phyloP scores from a whole-genome alignment of 106 monocot genomes.

The Hemerocallis citrina region DNA sequence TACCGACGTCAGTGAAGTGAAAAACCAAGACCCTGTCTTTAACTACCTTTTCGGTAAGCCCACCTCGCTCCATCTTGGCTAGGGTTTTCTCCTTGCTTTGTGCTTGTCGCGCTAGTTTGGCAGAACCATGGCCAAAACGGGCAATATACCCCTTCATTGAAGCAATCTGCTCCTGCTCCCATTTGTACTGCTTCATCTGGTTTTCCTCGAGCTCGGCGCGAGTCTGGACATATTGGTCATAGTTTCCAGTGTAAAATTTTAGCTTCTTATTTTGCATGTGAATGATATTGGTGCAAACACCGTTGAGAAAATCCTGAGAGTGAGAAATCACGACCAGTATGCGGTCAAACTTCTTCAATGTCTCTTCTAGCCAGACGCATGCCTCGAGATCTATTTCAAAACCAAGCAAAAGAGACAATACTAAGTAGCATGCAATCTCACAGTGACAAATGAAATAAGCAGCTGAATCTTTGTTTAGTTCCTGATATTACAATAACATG shows the following conservation, averaged over 20 bases:
- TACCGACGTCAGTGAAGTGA: conserved; percentile 88
- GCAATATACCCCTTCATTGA: conserved; percentile 97
- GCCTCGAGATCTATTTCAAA: conserved; percentile 84
- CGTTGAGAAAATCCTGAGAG: conserved; percentile 96
- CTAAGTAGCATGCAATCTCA: not conserved
- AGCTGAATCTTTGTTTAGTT: too few relatives aligned
- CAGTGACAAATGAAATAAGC: too few relatives aligned
- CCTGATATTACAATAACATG: too few relatives aligned
- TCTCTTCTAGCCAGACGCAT: conserved; percentile 97
- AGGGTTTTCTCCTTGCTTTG: conserved; percentile 98
- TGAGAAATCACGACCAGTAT: conserved; percentile 93
- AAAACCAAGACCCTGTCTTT: conserved; percentile 72
- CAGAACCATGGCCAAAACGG: conserved; percentile 96
- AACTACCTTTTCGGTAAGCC: conserved; percentile 80
- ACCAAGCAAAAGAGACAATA: not conserved
- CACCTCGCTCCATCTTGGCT: conserved; percentile 98
- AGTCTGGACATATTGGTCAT: conserved; percentile 87
- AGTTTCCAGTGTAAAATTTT: conserved; percentile 87
- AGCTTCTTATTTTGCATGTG: conserved; percentile 98
- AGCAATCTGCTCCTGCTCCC: conserved; percentile 98
- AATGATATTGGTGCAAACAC: conserved; percentile 95
- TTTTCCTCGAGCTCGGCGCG: conserved; percentile 90
- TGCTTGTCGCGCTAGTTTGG: conserved; percentile 93
- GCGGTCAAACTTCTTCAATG: conserved; percentile 79
- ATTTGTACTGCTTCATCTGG: conserved; percentile 99